These are phyloP conservation scores for Fusarium sp. DNA, from an alignment of 2,329 filamentous ascomycete genomes.

Conservation along the genomic window DNA sequence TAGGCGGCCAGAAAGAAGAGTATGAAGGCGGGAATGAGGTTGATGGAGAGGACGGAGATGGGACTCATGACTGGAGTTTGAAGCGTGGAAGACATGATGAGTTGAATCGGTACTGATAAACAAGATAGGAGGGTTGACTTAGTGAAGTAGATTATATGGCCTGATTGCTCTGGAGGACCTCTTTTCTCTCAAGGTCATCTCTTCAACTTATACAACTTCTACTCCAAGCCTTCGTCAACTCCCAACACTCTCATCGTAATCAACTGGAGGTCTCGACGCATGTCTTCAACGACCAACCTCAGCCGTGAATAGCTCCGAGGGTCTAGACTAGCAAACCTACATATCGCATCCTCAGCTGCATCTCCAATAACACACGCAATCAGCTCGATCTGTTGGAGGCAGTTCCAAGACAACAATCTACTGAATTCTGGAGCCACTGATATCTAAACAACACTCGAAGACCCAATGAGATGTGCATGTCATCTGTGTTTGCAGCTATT, in stretches of 20 bases:
- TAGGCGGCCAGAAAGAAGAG: slow-evolving; percentile 7
- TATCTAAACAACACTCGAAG: background rate
- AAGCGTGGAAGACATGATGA: slow-evolving; percentile 8
- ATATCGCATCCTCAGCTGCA: slow-evolving; percentile 4
- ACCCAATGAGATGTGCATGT: slow-evolving; percentile 5
- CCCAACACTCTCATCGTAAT: background rate
- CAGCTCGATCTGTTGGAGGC: background rate
- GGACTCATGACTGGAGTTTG: slow-evolving; percentile 1
- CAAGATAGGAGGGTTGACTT: background rate
- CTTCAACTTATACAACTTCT: slow-evolving; percentile 19
- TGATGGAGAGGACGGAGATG: slow-evolving; percentile 16
- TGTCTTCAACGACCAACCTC: background rate
- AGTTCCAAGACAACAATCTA: slow-evolving; percentile 3
- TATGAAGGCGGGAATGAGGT: slow-evolving; percentile 25
- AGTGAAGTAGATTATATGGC: background rate
- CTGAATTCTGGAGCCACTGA: slow-evolving; percentile 1
- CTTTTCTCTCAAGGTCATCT: background rate
- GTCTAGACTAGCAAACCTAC: background rate
- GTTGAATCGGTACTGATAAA: background rate
- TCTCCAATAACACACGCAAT: background rate
- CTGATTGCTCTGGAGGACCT: background rate
- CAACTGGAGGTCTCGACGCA: background rate
- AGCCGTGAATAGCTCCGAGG: background rate
- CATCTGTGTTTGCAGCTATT: background rate
- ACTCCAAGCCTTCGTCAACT: background rate